These are phyloP conservation scores for Aspergillus avenaceus DNA, from an alignment of 495 filamentous ascomycete genomes.

Conservation along the genomic window DNA sequence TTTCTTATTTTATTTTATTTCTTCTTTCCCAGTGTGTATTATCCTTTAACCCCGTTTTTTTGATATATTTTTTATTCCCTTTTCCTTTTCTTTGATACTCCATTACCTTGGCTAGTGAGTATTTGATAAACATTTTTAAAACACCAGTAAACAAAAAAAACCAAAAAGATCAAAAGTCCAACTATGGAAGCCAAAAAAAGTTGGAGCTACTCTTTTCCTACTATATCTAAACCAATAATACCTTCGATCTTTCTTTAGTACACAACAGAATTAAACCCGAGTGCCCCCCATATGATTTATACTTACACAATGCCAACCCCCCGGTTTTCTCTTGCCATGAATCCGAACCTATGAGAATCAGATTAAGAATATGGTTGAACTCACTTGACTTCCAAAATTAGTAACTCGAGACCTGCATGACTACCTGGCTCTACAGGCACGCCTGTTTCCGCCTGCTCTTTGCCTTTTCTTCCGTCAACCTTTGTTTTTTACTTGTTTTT, in stretches of 20 bases:
- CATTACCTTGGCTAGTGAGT: too few relatives aligned
- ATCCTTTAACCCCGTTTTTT: background rate
- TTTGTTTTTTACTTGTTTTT: background rate
- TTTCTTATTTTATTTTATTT: too few relatives aligned
- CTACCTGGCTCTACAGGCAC: slow-evolving; percentile 2
- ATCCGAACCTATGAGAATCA: background rate
- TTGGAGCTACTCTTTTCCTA: background rate
- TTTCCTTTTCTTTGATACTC: background rate
- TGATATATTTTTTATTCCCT: background rate
- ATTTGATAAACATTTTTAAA: too few relatives aligned
- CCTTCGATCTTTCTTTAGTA: too few relatives aligned
- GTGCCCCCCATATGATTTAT: too few relatives aligned
- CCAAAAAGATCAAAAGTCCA: background rate
- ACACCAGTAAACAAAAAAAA: too few relatives aligned
- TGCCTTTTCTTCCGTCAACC: background rate
- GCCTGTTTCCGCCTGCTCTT: slow-evolving; percentile 3
- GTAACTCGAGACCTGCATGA: slow-evolving; percentile 16
- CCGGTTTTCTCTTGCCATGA: background rate
- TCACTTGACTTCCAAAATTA: slow-evolving; percentile 12
- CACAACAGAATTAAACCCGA: too few relatives aligned
- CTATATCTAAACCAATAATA: too few relatives aligned
- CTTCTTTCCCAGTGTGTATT: too few relatives aligned
- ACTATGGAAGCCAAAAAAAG: background rate
- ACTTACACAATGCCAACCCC: background rate
- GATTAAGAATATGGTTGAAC: background rate